Base-by-base conservation (phyloP, 1,139 yeast species). In the Pichia sp. region DNA sequence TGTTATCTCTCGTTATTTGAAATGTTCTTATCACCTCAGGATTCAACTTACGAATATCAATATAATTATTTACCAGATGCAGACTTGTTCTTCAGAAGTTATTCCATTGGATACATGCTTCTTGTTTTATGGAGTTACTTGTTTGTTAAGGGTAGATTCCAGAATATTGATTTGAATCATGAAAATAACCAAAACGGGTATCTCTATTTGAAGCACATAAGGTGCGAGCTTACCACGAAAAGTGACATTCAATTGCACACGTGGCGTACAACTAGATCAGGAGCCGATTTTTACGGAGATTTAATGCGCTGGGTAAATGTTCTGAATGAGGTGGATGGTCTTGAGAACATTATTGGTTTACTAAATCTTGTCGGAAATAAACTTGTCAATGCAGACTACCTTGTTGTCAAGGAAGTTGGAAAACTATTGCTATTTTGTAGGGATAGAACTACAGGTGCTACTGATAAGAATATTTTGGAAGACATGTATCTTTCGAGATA, bases 1-100 rank as follows among this genome's bases (percentile, higher is more conserved):
- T 77, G 80, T 27, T 75, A 71, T 49, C 60, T 74, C 49, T 62
- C 73, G 30, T 52, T 77, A 17, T 76, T 77, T 69, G 79, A 77
- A 39, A 62, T 74, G 50, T 63, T 77, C 58, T 54, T 77, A 24
- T 53, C 66, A 19, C 38, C 47, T 1, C 63, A 63, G 42, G 56
- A 55, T 30, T 39, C 55, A 6, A 38, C 51, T 38, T 61, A 53
- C 19, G 55, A 51, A 31, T 53, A 60, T 8, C 54, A 55, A 16
- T 60, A 56, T 19, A 39, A 49, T 13, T 72, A 71, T 49, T 65
- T 64, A 33, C 72, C 77, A 1, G 65, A 67, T 37, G 55, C 62
- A 6, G 85, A 77, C 48, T 40, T 56, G 21, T 53, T 55, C 38
- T 52, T 52, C 44, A 37, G 61, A 27, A 51, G 53, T 48, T 68